These are phyloP conservation scores for Beverwykella pulmonaria DNA, from an alignment of 495 filamentous ascomycete genomes.

Conservation along the genomic window DNA sequence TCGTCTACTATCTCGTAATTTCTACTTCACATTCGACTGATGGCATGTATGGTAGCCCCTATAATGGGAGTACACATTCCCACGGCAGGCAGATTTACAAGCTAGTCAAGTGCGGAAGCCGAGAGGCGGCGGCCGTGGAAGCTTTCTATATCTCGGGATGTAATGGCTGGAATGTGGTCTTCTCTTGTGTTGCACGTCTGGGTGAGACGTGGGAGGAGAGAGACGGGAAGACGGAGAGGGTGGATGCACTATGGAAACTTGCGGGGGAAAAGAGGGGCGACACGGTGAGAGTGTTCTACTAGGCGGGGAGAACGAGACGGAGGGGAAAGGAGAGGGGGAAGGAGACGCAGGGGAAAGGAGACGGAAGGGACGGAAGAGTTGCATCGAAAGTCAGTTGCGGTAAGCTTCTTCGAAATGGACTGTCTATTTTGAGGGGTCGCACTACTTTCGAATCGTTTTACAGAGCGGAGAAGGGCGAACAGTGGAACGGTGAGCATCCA, in stretches of 20 bases:
- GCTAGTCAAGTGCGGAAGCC: constrained; percentile 32
- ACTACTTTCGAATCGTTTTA: too few relatives aligned
- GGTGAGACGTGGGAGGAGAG: constrained; percentile 26
- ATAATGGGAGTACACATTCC: background rate
- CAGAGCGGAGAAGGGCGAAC: too few relatives aligned
- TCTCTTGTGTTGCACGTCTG: constrained; percentile 27
- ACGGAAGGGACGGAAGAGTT: too few relatives aligned
- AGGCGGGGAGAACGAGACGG: background rate
- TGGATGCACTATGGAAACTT: constrained; percentile 30
- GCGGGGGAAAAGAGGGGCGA: constrained; percentile 10
- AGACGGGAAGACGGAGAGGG: constrained; percentile 1
- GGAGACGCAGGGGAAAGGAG: too few relatives aligned
- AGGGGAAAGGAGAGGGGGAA: background rate
- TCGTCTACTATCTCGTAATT: constrained; percentile 29
- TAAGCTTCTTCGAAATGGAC: too few relatives aligned
- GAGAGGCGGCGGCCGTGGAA: constrained; percentile 28
- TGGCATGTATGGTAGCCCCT: background rate
- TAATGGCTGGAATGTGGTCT: constrained; percentile 28
- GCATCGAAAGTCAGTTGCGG: too few relatives aligned
- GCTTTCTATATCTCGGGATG: constrained; percentile 32
- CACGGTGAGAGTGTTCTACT: constrained; percentile 22
- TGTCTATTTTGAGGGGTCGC: too few relatives aligned
- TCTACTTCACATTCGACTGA: constrained; percentile 24
- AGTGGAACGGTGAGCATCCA: too few relatives aligned
- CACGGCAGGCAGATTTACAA: constrained; percentile 31